These are phyloP conservation scores for Backusella mclennaniae DNA, from an alignment of 192 early-diverging fungal species.

Conservation along the genomic window DNA sequence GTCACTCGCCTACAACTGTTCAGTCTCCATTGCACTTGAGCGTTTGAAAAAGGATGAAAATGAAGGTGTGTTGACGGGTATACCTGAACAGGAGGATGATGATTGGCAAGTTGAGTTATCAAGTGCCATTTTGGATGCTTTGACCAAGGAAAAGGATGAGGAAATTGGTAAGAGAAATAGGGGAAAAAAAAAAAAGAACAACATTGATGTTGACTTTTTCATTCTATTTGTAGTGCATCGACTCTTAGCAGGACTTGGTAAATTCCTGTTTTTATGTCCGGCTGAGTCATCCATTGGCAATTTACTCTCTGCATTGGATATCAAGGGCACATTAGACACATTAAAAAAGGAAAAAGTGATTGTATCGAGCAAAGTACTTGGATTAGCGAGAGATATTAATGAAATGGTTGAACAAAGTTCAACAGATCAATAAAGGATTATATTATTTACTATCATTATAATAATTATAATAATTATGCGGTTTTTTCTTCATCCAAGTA, in stretches of 20 bases:
- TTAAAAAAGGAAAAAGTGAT: slow-evolving; percentile 20
- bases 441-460: neutral
- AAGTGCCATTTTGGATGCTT: slow-evolving; percentile 58
- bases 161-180: slow-evolving; percentile 52
- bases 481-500: slow-evolving; percentile 15
- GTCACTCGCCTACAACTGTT: slow-evolving; percentile 67
- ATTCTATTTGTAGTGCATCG: slow-evolving; percentile 16
- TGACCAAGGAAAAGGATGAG: slow-evolving; percentile 58
- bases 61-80: slow-evolving; percentile 15
- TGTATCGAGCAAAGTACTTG: slow-evolving; percentile 11
- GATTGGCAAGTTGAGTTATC: slow-evolving; percentile 71
- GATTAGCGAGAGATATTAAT: slow-evolving; percentile 8
- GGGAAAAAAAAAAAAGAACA: no score
- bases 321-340: neutral
- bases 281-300: neutral
- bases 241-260: slow-evolving; percentile 24
- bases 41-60: slow-evolving; percentile 32
- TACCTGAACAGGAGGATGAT: slow-evolving; percentile 49
- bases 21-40: slow-evolving; percentile 46
- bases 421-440: neutral
- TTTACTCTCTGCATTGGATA: slow-evolving; percentile 27
- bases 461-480: neutral
- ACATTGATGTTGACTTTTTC: neutral
- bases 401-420: slow-evolving; percentile 5
- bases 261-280: slow-evolving; percentile 32